These are phyloP conservation scores for Candida germanica DNA, from an alignment of 805 yeast genomes.

Conservation along the genomic window DNA sequence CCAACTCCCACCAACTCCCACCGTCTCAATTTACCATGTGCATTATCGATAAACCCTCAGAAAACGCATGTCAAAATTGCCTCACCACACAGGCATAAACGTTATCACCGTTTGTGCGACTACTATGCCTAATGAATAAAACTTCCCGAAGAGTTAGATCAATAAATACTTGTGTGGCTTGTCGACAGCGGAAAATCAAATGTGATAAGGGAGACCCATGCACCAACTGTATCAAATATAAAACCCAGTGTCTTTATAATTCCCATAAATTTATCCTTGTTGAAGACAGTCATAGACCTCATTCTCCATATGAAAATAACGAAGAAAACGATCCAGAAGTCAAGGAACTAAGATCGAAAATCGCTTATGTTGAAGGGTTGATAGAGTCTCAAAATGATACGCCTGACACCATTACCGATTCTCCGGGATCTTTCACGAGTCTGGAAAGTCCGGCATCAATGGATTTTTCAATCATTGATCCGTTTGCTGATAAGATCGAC, in stretches of 20 bases:
- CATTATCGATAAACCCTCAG: too few species aligned
- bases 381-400: neutral
- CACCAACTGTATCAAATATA: constrained; percentile 26
- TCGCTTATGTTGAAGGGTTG: neutral
- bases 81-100: too few species aligned
- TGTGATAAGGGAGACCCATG: constrained; percentile 39
- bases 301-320: too few species aligned
- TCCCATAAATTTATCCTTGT: neutral
- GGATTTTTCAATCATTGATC: neutral
- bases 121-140: too few species aligned
- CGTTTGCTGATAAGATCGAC: too few species aligned
- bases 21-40: too few species aligned
- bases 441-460: neutral
- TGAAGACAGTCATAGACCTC: neutral
- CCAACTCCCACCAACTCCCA: too few species aligned
- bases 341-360: neutral
- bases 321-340: neutral
- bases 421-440: neutral
- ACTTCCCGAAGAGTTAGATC: constrained; percentile 1
- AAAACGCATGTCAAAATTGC: too few species aligned
- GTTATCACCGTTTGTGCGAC: too few species aligned
- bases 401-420: neutral
- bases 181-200: constrained; percentile 35
- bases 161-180: constrained; percentile 23
- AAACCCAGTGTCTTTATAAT: constrained; percentile 7